Conservation (phyloP, 1,284 basidiomycete genomes). For the Somion occarium region DNA sequence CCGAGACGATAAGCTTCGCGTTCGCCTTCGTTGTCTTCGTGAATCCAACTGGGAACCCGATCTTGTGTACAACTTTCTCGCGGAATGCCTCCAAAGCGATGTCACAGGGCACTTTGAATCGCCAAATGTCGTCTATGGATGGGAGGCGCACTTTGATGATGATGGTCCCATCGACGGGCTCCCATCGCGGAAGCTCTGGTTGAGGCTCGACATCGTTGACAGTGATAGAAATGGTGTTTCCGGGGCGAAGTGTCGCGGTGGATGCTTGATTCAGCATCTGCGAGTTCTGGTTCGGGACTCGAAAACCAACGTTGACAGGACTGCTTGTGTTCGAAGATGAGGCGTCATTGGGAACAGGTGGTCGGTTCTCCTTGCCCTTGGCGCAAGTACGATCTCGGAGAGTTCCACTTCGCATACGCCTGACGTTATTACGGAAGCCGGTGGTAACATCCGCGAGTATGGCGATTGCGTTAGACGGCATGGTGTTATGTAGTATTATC, state of each 20-base stretch:
- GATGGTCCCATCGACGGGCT: constrained; percentile 30
- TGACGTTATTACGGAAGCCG: constrained; percentile 14
- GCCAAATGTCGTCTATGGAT: constrained; percentile 36
- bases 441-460: constrained; percentile 16
- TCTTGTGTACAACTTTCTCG: constrained; percentile 29
- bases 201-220: not conserved
- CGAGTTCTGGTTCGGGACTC: not conserved
- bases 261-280: not conserved
- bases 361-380: constrained; percentile 15
- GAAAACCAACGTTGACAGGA: not conserved
- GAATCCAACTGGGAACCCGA: constrained; percentile 32
- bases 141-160: constrained; percentile 38
- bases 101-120: constrained; percentile 30
- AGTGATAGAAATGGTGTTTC: not conserved
- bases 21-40: constrained; percentile 10
- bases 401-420: constrained; percentile 13
- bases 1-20: constrained; percentile 16
- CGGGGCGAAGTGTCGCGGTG: not conserved
- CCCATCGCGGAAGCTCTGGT: constrained; percentile 24
- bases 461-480: constrained; percentile 8
- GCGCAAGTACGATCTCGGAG: constrained; percentile 11
- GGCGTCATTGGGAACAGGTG: not conserved
- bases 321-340: not conserved
- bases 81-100: constrained; percentile 27
- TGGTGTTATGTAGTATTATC: constrained; percentile 1